These are phyloP conservation scores for Monilinia vaccinii-corymbosi DNA, from an alignment of 2,329 filamentous ascomycete genomes.

Conservation along the genomic window DNA sequence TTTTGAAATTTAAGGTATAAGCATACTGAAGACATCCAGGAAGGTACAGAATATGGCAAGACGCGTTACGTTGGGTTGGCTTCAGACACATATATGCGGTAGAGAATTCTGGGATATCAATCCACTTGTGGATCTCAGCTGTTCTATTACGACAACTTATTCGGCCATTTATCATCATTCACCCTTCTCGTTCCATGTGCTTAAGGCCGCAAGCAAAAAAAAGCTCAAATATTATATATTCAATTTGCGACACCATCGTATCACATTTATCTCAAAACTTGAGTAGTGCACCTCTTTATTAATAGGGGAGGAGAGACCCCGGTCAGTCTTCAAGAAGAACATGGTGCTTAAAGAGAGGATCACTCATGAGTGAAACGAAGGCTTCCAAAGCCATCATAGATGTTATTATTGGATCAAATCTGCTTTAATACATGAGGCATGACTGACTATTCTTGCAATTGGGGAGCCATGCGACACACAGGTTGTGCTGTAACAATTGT, in stretches of 20 bases:
- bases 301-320: background rate
- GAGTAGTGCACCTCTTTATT: background rate
- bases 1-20: background rate
- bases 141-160: background rate
- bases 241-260: too few species aligned
- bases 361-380: background rate
- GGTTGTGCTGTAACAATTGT: background rate
- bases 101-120: background rate
- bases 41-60: background rate
- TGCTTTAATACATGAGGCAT: background rate
- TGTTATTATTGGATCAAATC: background rate
- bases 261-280: background rate
- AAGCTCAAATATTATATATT: background rate
- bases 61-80: background rate
- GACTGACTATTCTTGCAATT: too few species aligned
- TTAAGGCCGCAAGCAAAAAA: background rate
- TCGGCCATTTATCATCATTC: background rate
- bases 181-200: background rate
- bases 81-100: background rate
- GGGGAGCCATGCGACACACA: background rate
- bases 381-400: background rate
- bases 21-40: background rate
- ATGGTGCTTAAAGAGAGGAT: background rate
- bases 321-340: background rate
- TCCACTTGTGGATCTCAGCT: background rate